These are phyloP conservation scores for Cladorrhinum samala DNA, from an alignment of 495 filamentous ascomycete genomes.

Conservation along the genomic window DNA sequence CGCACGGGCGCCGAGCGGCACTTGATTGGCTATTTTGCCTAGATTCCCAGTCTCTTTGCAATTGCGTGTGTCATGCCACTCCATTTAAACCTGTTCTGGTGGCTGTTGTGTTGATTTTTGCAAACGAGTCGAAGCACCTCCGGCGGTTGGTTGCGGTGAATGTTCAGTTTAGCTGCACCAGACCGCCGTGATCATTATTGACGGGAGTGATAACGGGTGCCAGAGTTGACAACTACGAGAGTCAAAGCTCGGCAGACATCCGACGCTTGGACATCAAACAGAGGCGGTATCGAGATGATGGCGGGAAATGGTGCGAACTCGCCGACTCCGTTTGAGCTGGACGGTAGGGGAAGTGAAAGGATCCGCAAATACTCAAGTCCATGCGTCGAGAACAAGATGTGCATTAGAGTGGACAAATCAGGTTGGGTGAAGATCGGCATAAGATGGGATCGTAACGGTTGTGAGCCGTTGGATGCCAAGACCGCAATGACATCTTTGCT, in stretches of 20 bases:
- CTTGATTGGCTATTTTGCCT: too few relatives aligned
- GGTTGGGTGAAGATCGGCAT: background rate
- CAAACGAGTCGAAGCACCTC: too few relatives aligned
- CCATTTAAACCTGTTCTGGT: too few relatives aligned
- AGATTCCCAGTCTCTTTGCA: too few relatives aligned
- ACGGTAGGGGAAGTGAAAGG: background rate
- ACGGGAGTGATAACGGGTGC: background rate
- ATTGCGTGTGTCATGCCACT: too few relatives aligned
- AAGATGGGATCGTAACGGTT: background rate
- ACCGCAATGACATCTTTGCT: background rate
- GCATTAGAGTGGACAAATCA: background rate
- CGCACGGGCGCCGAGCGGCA: too few relatives aligned
- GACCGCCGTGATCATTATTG: background rate
- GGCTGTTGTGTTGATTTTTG: too few relatives aligned
- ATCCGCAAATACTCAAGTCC: background rate
- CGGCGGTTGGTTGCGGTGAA: too few relatives aligned
- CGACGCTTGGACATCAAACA: conserved; percentile 3
- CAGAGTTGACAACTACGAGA: background rate
- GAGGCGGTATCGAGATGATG: background rate
- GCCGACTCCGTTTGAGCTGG: background rate
- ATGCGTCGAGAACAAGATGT: background rate
- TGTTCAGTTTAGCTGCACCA: background rate
- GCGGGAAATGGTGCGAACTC: background rate
- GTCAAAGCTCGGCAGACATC: background rate
- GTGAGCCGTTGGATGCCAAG: conserved; percentile 1